These are phyloP conservation scores for Auricularia sp. DNA, from an alignment of 768 basidiomycete species.

Conservation along the genomic window DNA sequence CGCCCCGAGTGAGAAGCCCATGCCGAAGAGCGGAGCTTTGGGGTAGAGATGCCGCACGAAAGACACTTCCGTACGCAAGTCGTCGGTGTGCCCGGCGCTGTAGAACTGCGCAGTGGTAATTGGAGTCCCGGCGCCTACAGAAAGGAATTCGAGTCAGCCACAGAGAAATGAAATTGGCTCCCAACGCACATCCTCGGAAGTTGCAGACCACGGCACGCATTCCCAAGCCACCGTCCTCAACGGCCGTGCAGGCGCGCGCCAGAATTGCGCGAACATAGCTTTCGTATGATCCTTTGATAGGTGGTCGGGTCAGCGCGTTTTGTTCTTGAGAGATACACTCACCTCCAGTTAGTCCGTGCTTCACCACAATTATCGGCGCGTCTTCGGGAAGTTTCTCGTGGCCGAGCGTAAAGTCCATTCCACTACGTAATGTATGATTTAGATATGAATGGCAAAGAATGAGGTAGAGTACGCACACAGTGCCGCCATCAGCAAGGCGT, in stretches of 20 bases:
- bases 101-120: slow-evolving; percentile 76
- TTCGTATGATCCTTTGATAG: slow-evolving; percentile 66
- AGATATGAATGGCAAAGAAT: not conserved
- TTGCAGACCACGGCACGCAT: slow-evolving; percentile 87
- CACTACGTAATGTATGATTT: not conserved
- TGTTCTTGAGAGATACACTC: slow-evolving; percentile 3
- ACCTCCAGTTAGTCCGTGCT: slow-evolving; percentile 41
- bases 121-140: slow-evolving; percentile 74
- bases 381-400: slow-evolving; percentile 21
- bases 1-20: slow-evolving; percentile 91
- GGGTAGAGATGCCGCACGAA: slow-evolving; percentile 68
- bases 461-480: slow-evolving; percentile 25
- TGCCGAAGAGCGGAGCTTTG: slow-evolving; percentile 67
- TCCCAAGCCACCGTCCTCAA: slow-evolving; percentile 75
- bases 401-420: not conserved
- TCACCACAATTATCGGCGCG: slow-evolving; percentile 31
- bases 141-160: too few species aligned
- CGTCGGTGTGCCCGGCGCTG: slow-evolving; percentile 83
- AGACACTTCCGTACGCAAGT: slow-evolving; percentile 70
- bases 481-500: slow-evolving; percentile 31
- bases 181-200: too few species aligned
- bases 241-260: slow-evolving; percentile 56
- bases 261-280: slow-evolving; percentile 80
- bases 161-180: too few species aligned
- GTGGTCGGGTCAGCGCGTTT: not conserved